These are phyloP conservation scores for Funneliformis caledonium DNA, from an alignment of 371 early-diverging fungal genomes.

Conservation along the genomic window DNA sequence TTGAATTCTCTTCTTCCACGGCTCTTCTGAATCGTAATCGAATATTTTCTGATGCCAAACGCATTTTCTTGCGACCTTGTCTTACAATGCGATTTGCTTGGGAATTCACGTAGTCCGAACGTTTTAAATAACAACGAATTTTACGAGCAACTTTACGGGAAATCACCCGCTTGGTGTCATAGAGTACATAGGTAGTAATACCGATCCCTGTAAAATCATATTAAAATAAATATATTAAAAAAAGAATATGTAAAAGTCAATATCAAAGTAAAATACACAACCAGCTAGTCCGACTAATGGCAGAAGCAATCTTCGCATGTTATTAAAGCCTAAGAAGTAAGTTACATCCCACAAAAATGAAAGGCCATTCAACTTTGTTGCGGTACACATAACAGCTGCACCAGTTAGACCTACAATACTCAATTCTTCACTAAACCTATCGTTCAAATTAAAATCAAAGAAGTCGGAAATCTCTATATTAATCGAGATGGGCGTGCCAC, in stretches of 20 bases:
- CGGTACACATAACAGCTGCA: neutral
- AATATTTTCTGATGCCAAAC: conserved; percentile 85
- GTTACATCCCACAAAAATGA: conserved; percentile 53
- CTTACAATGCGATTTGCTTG: conserved; percentile 76
- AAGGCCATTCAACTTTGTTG: conserved; percentile 42
- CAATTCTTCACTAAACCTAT: conserved; percentile 49
- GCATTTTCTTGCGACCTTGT: conserved; percentile 75
- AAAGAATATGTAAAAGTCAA: conserved; percentile 43
- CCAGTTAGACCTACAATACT: conserved; percentile 5
- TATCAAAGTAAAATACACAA: conserved; percentile 40
- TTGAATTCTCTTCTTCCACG: conserved; percentile 75
- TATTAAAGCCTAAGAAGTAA: conserved; percentile 48
- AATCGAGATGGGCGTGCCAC: conserved; percentile 54
- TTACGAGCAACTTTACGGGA: conserved; percentile 81
- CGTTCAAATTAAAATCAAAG: conserved; percentile 60
- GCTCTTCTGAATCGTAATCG: conserved; percentile 82
- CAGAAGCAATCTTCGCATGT: conserved; percentile 51
- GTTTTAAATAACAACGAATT: conserved; percentile 70
- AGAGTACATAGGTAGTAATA: conserved; percentile 78
- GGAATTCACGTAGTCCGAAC: conserved; percentile 66
- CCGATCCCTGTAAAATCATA: conserved; percentile 57
- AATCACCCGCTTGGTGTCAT: conserved; percentile 83
- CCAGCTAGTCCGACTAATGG: conserved; percentile 61
- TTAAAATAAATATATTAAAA: conserved; percentile 48
- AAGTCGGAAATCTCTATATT: conserved; percentile 72